Evolutionary conservation across 2,329 filamentous ascomycete species (phyloP).

Genomic region (Aspergillus versicolor): DNA sequence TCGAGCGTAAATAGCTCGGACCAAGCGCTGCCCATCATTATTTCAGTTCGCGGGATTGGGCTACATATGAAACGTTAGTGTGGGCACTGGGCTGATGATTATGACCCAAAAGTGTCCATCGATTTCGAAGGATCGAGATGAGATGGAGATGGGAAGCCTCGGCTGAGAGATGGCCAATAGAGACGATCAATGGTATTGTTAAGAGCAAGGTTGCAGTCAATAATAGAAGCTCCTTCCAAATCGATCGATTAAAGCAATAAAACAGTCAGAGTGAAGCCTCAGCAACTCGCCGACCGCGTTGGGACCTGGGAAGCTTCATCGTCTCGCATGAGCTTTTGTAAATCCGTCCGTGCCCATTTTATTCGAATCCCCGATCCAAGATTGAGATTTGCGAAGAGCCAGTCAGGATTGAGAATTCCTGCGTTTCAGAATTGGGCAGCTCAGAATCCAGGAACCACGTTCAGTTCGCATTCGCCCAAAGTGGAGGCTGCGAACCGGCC

Average conservation of each 20-base stretch:
- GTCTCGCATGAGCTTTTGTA: too few relatives aligned
- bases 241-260: too few relatives aligned
- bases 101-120: background rate
- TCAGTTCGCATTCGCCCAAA: conserved; percentile 5
- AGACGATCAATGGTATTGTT: background rate
- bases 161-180: background rate
- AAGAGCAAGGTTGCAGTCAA: background rate
- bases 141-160: background rate
- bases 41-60: background rate
- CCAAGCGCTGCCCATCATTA: background rate
- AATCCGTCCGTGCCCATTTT: background rate
- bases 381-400: background rate
- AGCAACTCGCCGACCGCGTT: too few relatives aligned
- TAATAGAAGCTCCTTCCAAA: too few relatives aligned
- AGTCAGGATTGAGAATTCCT: conserved; percentile 1
- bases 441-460: conserved; percentile 13
- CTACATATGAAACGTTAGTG: too few relatives aligned
- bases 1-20: background rate
- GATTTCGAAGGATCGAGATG: background rate
- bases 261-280: too few relatives aligned
- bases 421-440: conserved; percentile 1
- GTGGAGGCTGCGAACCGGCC: conserved; percentile 20
- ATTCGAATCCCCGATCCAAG: conserved; percentile 3
- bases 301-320: too few relatives aligned
- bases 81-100: too few relatives aligned